Base-by-base conservation (phyloP, 768 basidiomycete genomes). In the Amylocystis lapponica region DNA sequence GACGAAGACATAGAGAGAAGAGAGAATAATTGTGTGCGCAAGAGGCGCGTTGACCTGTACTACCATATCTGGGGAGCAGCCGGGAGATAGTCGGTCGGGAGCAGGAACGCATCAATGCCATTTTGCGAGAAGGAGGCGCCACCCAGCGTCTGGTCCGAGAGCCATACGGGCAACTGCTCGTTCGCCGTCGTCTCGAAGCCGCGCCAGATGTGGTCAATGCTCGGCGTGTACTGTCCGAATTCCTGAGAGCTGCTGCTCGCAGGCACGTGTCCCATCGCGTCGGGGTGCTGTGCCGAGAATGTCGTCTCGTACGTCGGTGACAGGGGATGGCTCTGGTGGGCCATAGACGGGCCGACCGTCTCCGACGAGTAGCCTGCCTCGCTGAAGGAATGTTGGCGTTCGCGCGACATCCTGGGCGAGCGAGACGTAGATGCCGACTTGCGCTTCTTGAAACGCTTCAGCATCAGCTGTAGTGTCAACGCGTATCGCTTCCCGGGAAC, bases 401-500 rank as follows among this genome's bases (percentile, higher is more conserved):
- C 82, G 30, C 81, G 77, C 5, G 74, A 51, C 12, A 72, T 58
- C 49, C 76, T 74, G 1, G 83, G 83, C 14, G 85, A 86, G 14
- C 75, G 76, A 12, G 82, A 75, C 14, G 66, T 60, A 25, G 81
- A 79, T 11, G 70, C 63, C 1, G 70, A 54, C 41, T 65, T 78
- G 45, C 84, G 75, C 46, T 78, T 83, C 61, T 77, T 75, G 26
- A 78, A 76, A 45, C 83, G 72, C 64, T 90, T 90, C 41, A 96
- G 62, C 84, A 95, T 95, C 31, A 94, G 67, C 50, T 90, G 86
- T 16, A 97, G 70, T 4, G 91, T 94, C 27, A 91, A 64, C 8
- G 93, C 93, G 53, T 96, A 97, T 41, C 93, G 81, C 56, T 90
- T 90, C 11, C 91, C 94, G 19, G 93, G 92, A 46, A 94, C 92